Evolutionary conservation across 352 stramenopile genomes (phyloP).

Genomic region (Pythium periplocum): DNA sequence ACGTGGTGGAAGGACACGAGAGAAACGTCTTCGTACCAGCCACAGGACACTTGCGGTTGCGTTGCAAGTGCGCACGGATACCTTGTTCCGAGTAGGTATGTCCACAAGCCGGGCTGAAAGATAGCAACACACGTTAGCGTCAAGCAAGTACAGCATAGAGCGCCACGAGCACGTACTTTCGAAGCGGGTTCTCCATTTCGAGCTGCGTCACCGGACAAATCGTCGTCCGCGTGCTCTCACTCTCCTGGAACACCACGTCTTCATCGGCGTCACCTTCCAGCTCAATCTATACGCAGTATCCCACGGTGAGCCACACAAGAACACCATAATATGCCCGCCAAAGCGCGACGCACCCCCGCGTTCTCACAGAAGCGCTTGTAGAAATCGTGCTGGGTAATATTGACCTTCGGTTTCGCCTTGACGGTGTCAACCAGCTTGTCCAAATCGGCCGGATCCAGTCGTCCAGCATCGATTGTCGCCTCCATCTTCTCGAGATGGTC

Average conservation of each 20-base stretch:
- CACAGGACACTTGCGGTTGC: constrained; percentile 72
- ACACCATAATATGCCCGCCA: neutral
- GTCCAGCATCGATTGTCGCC: constrained; percentile 35
- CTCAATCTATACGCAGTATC: constrained; percentile 50
- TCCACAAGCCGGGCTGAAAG: constrained; percentile 49
- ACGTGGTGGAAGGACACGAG: neutral
- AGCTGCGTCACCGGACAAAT: constrained; percentile 80
- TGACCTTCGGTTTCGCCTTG: constrained; percentile 47
- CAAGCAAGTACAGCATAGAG: neutral
- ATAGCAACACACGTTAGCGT: neutral
- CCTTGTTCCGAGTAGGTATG: constrained; percentile 82
- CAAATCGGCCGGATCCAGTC: constrained; percentile 44
- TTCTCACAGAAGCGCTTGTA: constrained; percentile 79
- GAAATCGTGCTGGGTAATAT: constrained; percentile 54
- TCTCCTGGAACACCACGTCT: constrained; percentile 79
- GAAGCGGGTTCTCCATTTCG: constrained; percentile 69
- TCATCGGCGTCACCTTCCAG: constrained; percentile 59
- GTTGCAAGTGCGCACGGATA: constrained; percentile 65
- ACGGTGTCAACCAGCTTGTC: constrained; percentile 57
- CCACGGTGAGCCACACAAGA: neutral
- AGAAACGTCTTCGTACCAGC: constrained; percentile 30
- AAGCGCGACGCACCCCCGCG: constrained; percentile 44
- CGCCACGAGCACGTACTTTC: constrained; percentile 40
- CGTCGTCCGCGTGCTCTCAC: constrained; percentile 64
- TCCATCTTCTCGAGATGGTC: constrained; percentile 64